Percentiles rank a stretch among this genome's conserved stretches.
phyloP scores from a whole-genome alignment of 2,329 filamentous ascomycete species.

The Monilinia aucupariae region DNA sequence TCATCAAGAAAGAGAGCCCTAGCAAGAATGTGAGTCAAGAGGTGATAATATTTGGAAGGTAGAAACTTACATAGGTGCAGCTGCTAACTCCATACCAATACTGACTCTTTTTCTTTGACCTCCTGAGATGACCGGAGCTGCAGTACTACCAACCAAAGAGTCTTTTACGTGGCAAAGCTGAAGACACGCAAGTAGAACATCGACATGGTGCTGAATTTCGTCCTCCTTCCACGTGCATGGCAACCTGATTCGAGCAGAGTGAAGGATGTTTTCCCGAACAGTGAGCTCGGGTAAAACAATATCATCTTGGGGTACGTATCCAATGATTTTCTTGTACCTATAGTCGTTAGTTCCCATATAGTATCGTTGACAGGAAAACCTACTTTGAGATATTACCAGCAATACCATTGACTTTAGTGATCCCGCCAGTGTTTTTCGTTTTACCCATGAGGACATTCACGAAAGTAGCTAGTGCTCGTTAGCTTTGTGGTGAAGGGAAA shows the following conservation, averaged over 20 bases:
- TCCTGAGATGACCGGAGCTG: conserved; percentile 56
- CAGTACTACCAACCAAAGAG: conserved; percentile 52
- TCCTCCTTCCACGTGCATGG: conserved; percentile 46
- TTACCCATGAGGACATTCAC: conserved; percentile 59
- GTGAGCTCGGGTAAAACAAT: conserved; percentile 55
- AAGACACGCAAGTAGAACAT: conserved; percentile 51
- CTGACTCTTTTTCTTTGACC: conserved; percentile 57
- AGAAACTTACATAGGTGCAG: conserved; percentile 43
- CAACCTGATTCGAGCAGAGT: conserved; percentile 51
- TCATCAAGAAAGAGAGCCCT: conserved; percentile 55
- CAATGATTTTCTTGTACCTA: conserved; percentile 54
- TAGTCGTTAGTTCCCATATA: conserved; percentile 12
- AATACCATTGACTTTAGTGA: conserved; percentile 45
- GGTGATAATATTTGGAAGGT: background rate
- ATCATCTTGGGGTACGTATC: conserved; percentile 58
- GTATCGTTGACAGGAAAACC: background rate
- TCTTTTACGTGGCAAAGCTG: conserved; percentile 37
- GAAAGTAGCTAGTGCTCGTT: conserved; percentile 42
- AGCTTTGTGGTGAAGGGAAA: conserved; percentile 1
- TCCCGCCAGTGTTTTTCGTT: conserved; percentile 45
- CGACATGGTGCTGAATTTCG: conserved; percentile 49
- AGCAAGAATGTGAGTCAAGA: background rate
- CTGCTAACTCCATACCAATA: conserved; percentile 55
- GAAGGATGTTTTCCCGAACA: conserved; percentile 56
- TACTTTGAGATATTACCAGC: conserved; percentile 32